Conservation (phyloP, 345 rosid species). For the Cochlearia excelsa region DNA sequence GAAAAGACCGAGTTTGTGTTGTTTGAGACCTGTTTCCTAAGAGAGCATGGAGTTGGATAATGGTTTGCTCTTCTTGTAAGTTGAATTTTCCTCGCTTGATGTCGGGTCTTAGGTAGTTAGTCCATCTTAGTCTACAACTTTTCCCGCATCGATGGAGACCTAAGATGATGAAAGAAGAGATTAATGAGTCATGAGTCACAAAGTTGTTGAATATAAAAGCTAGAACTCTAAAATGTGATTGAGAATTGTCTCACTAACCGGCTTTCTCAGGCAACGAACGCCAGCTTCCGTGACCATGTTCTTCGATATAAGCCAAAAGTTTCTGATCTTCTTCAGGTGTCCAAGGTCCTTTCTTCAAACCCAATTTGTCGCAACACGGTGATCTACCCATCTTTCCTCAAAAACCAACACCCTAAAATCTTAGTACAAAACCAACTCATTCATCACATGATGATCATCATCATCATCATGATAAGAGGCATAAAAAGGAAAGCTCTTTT, state of each 20-base stretch:
- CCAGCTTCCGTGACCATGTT: constrained; percentile 96
- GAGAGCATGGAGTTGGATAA: constrained; percentile 38
- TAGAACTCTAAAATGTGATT: constrained; percentile 8
- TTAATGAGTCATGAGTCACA: background rate
- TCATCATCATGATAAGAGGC: background rate
- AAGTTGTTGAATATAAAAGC: background rate
- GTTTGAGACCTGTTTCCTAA: constrained; percentile 30
- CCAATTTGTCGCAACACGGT: constrained; percentile 80
- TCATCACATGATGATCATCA: constrained; percentile 21
- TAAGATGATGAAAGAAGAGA: constrained; percentile 17
- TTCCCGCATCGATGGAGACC: constrained; percentile 94
- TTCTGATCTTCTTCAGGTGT: constrained; percentile 94
- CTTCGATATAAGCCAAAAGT: constrained; percentile 80
- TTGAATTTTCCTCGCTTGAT: constrained; percentile 40
- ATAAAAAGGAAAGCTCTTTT: constrained; percentile 4
- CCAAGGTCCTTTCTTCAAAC: constrained; percentile 97
- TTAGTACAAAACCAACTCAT: constrained; percentile 17
- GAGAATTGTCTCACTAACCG: constrained; percentile 38
- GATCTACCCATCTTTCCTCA: constrained; percentile 59
- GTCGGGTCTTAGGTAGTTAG: constrained; percentile 36
- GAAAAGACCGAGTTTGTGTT: constrained; percentile 3
- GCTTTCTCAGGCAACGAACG: constrained; percentile 84
- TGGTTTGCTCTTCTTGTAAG: constrained; percentile 38
- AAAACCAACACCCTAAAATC: constrained; percentile 22
- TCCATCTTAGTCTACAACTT: constrained; percentile 95